phyloP scores from a whole-genome alignment of 345 rosid genomes.

The Arabidopsis suecica region DNA sequence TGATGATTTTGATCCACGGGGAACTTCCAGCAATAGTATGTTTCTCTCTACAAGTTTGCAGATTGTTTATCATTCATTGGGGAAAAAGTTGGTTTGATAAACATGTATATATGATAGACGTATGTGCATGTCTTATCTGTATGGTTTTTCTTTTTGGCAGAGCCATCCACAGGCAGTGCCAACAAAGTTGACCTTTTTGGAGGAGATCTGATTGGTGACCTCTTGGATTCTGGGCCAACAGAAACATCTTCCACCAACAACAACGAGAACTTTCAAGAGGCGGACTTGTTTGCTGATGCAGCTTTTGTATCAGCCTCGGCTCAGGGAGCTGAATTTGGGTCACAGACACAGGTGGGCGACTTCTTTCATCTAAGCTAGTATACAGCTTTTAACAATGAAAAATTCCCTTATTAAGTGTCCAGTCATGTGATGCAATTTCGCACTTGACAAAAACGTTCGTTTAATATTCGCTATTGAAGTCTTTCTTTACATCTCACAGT shows the following conservation, averaged over 20 bases:
- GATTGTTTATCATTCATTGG: constrained; percentile 12
- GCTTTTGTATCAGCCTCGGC: constrained; percentile 84
- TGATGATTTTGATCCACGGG: constrained; percentile 98
- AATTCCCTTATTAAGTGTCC: neutral
- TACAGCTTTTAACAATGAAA: neutral
- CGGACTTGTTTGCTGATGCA: constrained; percentile 96
- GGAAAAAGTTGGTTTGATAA: neutral
- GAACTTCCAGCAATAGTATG: constrained; percentile 79
- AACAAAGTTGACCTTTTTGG: constrained; percentile 86
- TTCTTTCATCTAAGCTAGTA: constrained; percentile 22
- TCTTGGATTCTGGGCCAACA: constrained; percentile 74
- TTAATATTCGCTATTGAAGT: constrained; percentile 1
- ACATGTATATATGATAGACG: constrained; percentile 1
- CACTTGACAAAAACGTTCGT: neutral
- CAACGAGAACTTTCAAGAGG: constrained; percentile 54
- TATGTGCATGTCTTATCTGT: constrained; percentile 9
- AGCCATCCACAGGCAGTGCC: constrained; percentile 61
- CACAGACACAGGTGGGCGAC: constrained; percentile 62
- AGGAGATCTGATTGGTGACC: constrained; percentile 72
- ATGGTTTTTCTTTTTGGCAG: constrained; percentile 54
- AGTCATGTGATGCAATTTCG: constrained; percentile 21
- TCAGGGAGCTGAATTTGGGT: constrained; percentile 49
- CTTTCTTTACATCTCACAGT: constrained; percentile 1
- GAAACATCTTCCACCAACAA: constrained; percentile 52
- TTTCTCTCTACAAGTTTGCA: constrained; percentile 18